A percentile compares a stretch with the other conserved stretches of the same genome.
Evolutionary conservation across 495 filamentous ascomycete genomes (phyloP).

Genomic region (Staphylotrichum tortipilum): DNA sequence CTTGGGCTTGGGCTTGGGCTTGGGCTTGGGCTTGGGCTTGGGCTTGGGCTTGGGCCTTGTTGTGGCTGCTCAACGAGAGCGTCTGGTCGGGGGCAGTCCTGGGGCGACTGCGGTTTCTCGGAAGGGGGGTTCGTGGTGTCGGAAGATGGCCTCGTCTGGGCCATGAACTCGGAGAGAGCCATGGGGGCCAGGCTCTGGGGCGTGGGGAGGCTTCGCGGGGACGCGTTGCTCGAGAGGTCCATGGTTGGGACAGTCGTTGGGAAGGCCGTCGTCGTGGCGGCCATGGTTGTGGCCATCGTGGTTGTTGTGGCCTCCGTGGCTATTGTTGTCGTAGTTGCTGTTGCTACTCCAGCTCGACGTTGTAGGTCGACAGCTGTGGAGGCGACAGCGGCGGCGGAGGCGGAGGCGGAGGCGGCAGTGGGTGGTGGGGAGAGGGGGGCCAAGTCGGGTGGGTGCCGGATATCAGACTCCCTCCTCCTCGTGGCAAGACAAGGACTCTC

Average conservation of each 20-base stretch:
- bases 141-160: constrained; percentile 12
- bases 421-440: too few species aligned
- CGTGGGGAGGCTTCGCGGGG: constrained; percentile 4
- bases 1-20: too few species aligned
- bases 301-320: too few species aligned
- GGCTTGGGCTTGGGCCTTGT: too few species aligned
- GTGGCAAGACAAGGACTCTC: too few species aligned
- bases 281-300: too few species aligned
- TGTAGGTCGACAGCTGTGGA: too few species aligned
- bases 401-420: neutral
- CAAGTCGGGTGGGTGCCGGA: too few species aligned
- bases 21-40: too few species aligned
- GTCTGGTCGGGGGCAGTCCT: neutral
- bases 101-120: constrained; percentile 3
- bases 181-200: constrained; percentile 16
- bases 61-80: neutral
- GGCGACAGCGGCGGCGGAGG: neutral
- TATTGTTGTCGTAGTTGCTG: too few species aligned
- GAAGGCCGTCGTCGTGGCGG: too few species aligned
- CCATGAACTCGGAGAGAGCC: constrained; percentile 21
- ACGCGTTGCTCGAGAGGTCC: constrained; percentile 15
- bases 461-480: neutral
- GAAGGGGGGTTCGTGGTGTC: constrained; percentile 10
- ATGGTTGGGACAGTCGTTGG: constrained; percentile 11
- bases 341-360: too few species aligned